Conservation (phyloP, 768 basidiomycete genomes). For the Suillus luteus region DNA sequence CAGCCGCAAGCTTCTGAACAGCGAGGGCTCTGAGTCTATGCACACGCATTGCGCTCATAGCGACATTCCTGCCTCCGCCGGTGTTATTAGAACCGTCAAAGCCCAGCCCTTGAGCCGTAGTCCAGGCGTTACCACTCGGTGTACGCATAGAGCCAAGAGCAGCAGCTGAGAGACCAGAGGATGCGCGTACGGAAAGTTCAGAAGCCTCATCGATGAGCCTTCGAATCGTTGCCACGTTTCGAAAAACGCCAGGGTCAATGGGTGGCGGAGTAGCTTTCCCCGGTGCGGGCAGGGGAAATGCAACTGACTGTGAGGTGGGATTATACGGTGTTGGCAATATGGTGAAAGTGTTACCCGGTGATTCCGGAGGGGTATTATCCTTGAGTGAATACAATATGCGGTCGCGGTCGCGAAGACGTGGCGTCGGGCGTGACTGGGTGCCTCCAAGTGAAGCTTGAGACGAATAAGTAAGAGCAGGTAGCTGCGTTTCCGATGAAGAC, state of each 20-base stretch:
- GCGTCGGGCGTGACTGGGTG: slow-evolving; percentile 23
- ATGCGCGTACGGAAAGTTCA: slow-evolving; percentile 84
- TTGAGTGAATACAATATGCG: slow-evolving; percentile 46
- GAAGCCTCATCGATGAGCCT: slow-evolving; percentile 87
- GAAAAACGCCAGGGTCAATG: slow-evolving; percentile 87
- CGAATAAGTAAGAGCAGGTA: slow-evolving; percentile 29
- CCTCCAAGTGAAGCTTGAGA: slow-evolving; percentile 16
- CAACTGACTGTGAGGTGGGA: slow-evolving; percentile 38
- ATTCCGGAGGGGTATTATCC: slow-evolving; percentile 48
- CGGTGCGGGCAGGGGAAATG: slow-evolving; percentile 56
- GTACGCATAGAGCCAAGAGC: slow-evolving; percentile 69
- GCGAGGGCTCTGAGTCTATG: slow-evolving; percentile 80
- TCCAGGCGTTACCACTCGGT: slow-evolving; percentile 53
- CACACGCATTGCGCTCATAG: slow-evolving; percentile 84
- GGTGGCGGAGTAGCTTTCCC: slow-evolving; percentile 80
- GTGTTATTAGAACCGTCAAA: slow-evolving; percentile 57
- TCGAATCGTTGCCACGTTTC: slow-evolving; percentile 72
- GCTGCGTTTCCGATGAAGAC: slow-evolving; percentile 46
- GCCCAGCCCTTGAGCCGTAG: slow-evolving; percentile 61
- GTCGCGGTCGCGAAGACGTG: slow-evolving; percentile 39
- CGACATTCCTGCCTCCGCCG: slow-evolving; percentile 66
- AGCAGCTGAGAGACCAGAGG: slow-evolving; percentile 78
- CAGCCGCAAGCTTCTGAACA: slow-evolving; percentile 83
- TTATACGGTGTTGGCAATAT: slow-evolving; percentile 35
- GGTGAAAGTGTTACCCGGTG: slow-evolving; percentile 40